Evolutionary conservation across 2,329 filamentous ascomycete genomes (phyloP).

Genomic region (Endoconidiophora laricicola): DNA sequence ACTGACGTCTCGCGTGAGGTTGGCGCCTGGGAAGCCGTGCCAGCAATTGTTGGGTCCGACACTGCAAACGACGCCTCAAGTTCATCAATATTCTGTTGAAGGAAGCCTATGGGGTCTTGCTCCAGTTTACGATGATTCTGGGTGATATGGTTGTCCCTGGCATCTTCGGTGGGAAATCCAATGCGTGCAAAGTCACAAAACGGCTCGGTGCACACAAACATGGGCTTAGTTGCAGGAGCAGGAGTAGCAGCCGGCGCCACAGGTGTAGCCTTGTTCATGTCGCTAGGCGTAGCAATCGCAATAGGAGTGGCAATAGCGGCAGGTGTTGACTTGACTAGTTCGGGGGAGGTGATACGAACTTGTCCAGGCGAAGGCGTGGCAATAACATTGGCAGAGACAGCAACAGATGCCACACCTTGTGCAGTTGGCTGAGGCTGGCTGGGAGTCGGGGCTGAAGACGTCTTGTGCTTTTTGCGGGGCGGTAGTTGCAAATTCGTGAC

Average conservation of each 20-base stretch:
- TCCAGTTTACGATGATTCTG: slow-evolving; percentile 42
- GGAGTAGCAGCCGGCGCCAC: too few relatives aligned
- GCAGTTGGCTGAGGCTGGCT: neutral
- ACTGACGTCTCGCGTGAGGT: neutral
- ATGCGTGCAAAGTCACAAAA: slow-evolving; percentile 35
- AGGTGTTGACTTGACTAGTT: slow-evolving; percentile 13
- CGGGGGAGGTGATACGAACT: slow-evolving; percentile 2
- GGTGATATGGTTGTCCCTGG: slow-evolving; percentile 34
- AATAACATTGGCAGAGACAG: neutral
- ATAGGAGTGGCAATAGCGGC: slow-evolving; percentile 11
- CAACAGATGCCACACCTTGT: neutral
- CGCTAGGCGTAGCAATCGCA: slow-evolving; percentile 1
- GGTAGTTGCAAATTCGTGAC: slow-evolving; percentile 38
- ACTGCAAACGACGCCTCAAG: slow-evolving; percentile 17
- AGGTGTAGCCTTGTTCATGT: slow-evolving; percentile 15
- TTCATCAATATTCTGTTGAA: slow-evolving; percentile 31
- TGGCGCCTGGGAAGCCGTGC: slow-evolving; percentile 7
- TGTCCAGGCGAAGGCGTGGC: slow-evolving; percentile 6
- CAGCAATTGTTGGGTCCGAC: slow-evolving; percentile 1
- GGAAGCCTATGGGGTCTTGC: slow-evolving; percentile 37
- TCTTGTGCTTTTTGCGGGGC: slow-evolving; percentile 38
- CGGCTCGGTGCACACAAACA: slow-evolving; percentile 34
- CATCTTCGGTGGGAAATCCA: slow-evolving; percentile 38
- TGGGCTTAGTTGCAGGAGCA: slow-evolving; percentile 20
- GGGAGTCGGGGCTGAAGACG: neutral